Evolutionary conservation across 768 basidiomycete species (phyloP).

Genomic region (Candolleomyces eurysporus): DNA sequence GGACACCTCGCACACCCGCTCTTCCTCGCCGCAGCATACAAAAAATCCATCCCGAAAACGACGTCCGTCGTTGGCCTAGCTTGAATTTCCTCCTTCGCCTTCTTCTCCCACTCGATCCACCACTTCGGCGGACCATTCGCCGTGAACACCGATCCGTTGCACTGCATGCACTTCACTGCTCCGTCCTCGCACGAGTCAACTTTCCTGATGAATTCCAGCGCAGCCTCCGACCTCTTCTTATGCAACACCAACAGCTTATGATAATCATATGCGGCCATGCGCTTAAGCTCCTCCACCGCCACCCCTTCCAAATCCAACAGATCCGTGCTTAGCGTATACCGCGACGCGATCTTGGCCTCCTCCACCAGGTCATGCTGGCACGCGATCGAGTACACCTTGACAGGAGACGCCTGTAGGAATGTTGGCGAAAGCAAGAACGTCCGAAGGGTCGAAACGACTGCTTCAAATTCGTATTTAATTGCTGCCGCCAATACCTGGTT

Average conservation of each 20-base stretch:
- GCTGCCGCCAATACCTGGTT: slow-evolving; percentile 50
- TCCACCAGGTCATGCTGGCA: slow-evolving; percentile 62
- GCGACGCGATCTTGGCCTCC: slow-evolving; percentile 61
- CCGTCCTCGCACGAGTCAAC: slow-evolving; percentile 23
- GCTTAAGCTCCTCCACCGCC: slow-evolving; percentile 51
- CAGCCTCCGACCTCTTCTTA: slow-evolving; percentile 47
- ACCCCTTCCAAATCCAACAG: slow-evolving; percentile 41
- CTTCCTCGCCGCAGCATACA: slow-evolving; percentile 48
- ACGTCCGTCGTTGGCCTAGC: slow-evolving; percentile 54
- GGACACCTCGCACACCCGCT: slow-evolving; percentile 60
- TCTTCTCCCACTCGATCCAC: slow-evolving; percentile 63
- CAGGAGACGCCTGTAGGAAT: slow-evolving; percentile 48
- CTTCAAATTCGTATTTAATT: slow-evolving; percentile 61
- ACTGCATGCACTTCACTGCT: slow-evolving; percentile 50
- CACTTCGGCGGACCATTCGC: slow-evolving; percentile 57
- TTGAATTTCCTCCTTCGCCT: slow-evolving; percentile 57
- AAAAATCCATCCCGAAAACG: slow-evolving; percentile 56
- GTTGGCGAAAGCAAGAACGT: slow-evolving; percentile 46
- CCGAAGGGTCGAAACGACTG: slow-evolving; percentile 48
- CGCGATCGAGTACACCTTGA: slow-evolving; percentile 70
- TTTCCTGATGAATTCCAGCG: slow-evolving; percentile 43
- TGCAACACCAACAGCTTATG: slow-evolving; percentile 64
- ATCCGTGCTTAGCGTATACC: slow-evolving; percentile 50
- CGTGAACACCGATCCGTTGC: slow-evolving; percentile 49
- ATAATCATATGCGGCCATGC: slow-evolving; percentile 68